phyloP scores from a whole-genome alignment of 805 yeast genomes.

The Candida vaughaniae region DNA sequence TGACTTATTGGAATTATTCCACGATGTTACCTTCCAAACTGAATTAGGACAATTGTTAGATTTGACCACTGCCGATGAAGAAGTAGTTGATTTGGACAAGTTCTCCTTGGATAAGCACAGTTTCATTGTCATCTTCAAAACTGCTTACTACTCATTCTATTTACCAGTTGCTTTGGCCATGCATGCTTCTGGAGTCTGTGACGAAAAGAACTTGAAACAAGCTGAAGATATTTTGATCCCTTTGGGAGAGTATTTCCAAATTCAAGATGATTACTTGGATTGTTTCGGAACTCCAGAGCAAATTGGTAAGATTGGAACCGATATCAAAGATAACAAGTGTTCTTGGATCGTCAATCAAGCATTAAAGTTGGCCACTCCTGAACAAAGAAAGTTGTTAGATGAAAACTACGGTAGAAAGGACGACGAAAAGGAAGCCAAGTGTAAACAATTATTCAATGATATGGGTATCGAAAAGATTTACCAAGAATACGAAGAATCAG shows the following conservation, averaged over 20 bases:
- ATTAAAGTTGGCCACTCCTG: slow-evolving; percentile 69
- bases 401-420: slow-evolving; percentile 88
- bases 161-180: slow-evolving; percentile 96
- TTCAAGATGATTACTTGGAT: slow-evolving; percentile 96
- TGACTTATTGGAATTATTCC: slow-evolving; percentile 89
- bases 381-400: slow-evolving; percentile 80
- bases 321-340: slow-evolving; percentile 96
- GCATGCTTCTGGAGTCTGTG: slow-evolving; percentile 81
- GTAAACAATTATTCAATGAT: slow-evolving; percentile 72
- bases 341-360: slow-evolving; percentile 98
- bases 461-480: slow-evolving; percentile 71
- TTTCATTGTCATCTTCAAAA: slow-evolving; percentile 92
- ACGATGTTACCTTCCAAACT: slow-evolving; percentile 95
- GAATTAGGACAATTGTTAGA: slow-evolving; percentile 96
- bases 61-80: slow-evolving; percentile 96
- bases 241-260: slow-evolving; percentile 97
- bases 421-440: slow-evolving; percentile 59
- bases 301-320: slow-evolving; percentile 98
- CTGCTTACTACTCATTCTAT: slow-evolving; percentile 96
- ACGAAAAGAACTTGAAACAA: slow-evolving; percentile 77
- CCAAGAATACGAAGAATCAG: slow-evolving; percentile 76
- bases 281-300: slow-evolving; percentile 97
- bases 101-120: slow-evolving; percentile 89
- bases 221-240: slow-evolving; percentile 87
- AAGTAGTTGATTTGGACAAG: slow-evolving; percentile 81